These are phyloP conservation scores for Gracilaria vermiculophylla DNA, from an alignment of 23 red algal species.

Conservation along the genomic window DNA sequence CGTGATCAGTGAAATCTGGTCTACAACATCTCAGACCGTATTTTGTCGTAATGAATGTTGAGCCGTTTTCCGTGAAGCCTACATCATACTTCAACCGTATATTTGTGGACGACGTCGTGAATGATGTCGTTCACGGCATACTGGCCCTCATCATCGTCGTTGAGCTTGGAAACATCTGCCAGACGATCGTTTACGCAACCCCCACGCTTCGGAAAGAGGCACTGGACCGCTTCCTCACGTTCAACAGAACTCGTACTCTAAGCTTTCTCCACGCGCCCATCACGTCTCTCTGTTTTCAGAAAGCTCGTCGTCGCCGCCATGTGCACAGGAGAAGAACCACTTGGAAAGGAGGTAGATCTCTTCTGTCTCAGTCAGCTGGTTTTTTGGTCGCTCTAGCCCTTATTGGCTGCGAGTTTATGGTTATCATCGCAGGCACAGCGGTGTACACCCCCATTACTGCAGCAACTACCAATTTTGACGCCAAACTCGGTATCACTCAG, in stretches of 20 bases:
- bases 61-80: not conserved
- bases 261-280: not conserved
- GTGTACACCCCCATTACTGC: not conserved
- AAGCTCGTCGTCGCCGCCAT: not conserved
- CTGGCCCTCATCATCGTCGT: not conserved
- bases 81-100: not conserved
- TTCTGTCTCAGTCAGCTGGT: not conserved
- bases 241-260: not conserved
- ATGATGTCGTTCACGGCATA: not conserved
- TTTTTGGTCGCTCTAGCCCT: not conserved
- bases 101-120: not conserved
- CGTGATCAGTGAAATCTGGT: no score
- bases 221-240: not conserved
- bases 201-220: not conserved
- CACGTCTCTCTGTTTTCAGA: not conserved
- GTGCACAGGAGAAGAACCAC: not conserved
- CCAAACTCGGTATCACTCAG: not conserved
- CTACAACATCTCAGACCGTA: no score
- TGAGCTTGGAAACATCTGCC: not conserved
- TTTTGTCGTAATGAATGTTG: not conserved
- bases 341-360: no score
- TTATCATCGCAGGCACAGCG: not conserved
- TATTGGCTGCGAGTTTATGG: not conserved
- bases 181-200: not conserved
- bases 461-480: not conserved